Conservation (phyloP, 1,284 basidiomycete genomes). For the Hypsizygus ulmarius region DNA sequence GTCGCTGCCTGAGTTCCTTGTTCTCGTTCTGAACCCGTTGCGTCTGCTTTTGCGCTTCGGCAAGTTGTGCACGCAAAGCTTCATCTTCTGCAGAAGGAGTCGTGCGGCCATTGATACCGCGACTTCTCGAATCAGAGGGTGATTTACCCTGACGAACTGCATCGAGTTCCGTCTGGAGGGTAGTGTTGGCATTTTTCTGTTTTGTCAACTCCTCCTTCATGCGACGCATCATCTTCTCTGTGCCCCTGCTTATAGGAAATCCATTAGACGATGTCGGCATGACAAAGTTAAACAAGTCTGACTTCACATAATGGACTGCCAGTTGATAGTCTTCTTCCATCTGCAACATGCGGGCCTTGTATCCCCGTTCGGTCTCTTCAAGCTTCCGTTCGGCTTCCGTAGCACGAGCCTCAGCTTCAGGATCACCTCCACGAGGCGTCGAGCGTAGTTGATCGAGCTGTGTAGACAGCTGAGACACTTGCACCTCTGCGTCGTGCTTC, state of each 20-base stretch:
- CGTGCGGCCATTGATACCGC: constrained; percentile 68
- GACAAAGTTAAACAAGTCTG: constrained; percentile 34
- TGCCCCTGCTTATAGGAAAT: constrained; percentile 61
- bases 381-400: constrained; percentile 71
- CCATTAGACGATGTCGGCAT: constrained; percentile 21
- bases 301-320: constrained; percentile 91
- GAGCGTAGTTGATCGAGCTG: constrained; percentile 66
- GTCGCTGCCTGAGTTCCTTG: constrained; percentile 72
- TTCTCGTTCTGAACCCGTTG: constrained; percentile 70
- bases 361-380: constrained; percentile 74
- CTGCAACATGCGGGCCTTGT: constrained; percentile 75
- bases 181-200: constrained; percentile 78
- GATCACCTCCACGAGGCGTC: constrained; percentile 38
- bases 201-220: constrained; percentile 95
- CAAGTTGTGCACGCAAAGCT: constrained; percentile 61
- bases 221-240: constrained; percentile 97
- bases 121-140: constrained; percentile 56
- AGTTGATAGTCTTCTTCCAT: constrained; percentile 95
- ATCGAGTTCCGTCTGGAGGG: constrained; percentile 82
- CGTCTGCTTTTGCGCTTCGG: constrained; percentile 70
- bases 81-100: constrained; percentile 81
- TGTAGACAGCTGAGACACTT: constrained; percentile 58
- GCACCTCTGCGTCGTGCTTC: constrained; percentile 72
- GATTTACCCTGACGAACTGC: constrained; percentile 54
- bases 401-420: constrained; percentile 54